Evolutionary conservation across 2,329 filamentous ascomycete species (phyloP).

Genomic region (Pseudogymnoascus pannorum): DNA sequence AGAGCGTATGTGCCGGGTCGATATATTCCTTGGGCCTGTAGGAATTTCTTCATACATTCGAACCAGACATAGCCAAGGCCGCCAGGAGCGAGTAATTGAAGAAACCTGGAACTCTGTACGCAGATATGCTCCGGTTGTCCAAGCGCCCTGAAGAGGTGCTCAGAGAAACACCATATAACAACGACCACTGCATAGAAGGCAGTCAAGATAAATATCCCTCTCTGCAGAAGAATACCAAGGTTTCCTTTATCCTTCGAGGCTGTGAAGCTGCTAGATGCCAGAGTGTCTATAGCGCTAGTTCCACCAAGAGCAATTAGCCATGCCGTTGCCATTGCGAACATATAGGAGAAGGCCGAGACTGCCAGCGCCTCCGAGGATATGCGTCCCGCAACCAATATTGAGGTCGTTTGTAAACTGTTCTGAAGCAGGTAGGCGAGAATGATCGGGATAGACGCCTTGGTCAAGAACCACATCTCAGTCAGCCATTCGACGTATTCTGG

Average conservation of each 20-base stretch:
- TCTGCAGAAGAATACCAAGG: constrained; percentile 70
- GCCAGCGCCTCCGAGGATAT: constrained; percentile 73
- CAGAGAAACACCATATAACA: constrained; percentile 66
- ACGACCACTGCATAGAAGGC: constrained; percentile 67
- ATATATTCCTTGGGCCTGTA: constrained; percentile 80
- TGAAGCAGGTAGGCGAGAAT: constrained; percentile 81
- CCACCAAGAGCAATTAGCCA: constrained; percentile 84
- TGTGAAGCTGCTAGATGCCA: constrained; percentile 77
- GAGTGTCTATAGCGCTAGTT: constrained; percentile 77
- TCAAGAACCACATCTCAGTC: constrained; percentile 58
- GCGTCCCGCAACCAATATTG: constrained; percentile 73
- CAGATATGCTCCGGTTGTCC: constrained; percentile 76
- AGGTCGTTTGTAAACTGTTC: constrained; percentile 76
- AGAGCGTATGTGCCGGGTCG: constrained; percentile 76
- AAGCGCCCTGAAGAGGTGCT: constrained; percentile 64
- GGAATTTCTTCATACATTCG: constrained; percentile 76
- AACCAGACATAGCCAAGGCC: constrained; percentile 85
- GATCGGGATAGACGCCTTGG: constrained; percentile 65
- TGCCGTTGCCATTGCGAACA: constrained; percentile 86
- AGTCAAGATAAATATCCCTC: constrained; percentile 64
- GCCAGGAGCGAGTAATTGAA: constrained; percentile 68
- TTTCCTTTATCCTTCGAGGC: constrained; percentile 72
- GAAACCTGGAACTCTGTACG: constrained; percentile 62
- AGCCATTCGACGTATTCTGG: constrained; percentile 30
- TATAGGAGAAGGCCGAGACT: constrained; percentile 79